A percentile compares a stretch with the other conserved stretches of the same genome.
These are phyloP conservation scores for Urostyla sp. DNA, from an alignment of 73 alveolate genomes.

Conservation along the genomic window DNA sequence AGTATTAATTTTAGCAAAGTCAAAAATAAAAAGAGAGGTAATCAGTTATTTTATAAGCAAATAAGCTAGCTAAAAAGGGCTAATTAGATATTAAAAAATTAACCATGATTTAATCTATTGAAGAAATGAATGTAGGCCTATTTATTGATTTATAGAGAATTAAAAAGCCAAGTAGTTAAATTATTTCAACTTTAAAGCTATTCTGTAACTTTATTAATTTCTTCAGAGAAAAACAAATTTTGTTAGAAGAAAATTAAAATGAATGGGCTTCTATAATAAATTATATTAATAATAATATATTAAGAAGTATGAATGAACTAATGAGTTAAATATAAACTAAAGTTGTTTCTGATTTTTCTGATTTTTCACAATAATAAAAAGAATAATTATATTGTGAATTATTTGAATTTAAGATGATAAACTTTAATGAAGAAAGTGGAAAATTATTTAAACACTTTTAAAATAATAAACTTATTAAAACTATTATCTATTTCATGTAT, in stretches of 20 bases:
- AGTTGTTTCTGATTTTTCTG: background rate
- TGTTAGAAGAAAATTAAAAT: background rate
- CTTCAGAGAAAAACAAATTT: background rate
- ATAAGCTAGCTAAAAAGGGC: no score
- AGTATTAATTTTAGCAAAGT: no score
- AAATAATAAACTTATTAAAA: background rate
- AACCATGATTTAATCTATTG: background rate
- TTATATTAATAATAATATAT: background rate
- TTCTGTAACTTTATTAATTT: constrained; percentile 8
- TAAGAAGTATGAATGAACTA: constrained; percentile 8
- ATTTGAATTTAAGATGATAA: background rate
- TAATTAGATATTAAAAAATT: background rate
- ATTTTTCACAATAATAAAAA: background rate
- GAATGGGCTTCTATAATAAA: constrained; percentile 6
- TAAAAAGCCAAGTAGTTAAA: constrained; percentile 22
- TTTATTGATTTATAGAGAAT: constrained; percentile 17
- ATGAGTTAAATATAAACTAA: background rate
- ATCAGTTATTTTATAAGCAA: no score
- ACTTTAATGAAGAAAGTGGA: constrained; percentile 18
- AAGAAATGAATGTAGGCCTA: background rate
- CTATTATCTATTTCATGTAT: background rate
- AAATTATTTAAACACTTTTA: constrained; percentile 1
- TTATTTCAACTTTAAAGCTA: background rate
- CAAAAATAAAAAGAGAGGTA: no score
- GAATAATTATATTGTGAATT: background rate